Conservation (phyloP, 257 asterid genomes). For the Rhazya stricta region DNA sequence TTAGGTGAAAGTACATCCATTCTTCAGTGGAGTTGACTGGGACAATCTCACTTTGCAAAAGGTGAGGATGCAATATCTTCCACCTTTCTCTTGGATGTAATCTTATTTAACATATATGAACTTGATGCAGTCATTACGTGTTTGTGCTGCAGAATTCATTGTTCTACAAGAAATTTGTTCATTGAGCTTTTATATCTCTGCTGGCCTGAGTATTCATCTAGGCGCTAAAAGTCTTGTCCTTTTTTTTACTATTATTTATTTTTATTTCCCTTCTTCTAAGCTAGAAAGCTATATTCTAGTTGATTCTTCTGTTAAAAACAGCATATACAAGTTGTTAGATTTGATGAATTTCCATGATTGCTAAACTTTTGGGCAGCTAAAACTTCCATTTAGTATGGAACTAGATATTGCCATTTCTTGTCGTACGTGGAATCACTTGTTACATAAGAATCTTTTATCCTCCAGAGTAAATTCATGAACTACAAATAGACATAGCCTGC, state of each 20-base stretch:
- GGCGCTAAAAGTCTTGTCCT: not conserved
- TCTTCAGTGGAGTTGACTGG: slow-evolving; percentile 93
- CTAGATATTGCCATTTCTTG: not conserved
- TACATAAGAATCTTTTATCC: not conserved
- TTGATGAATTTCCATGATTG: not conserved
- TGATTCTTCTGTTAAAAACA: not conserved
- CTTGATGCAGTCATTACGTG: not conserved
- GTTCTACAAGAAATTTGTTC: not conserved
- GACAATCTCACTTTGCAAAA: slow-evolving; percentile 78
- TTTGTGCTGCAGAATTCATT: not conserved
- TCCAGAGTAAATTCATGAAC: not conserved
- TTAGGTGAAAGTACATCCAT: slow-evolving; percentile 84
- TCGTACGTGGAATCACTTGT: not conserved
- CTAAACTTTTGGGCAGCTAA: not conserved
- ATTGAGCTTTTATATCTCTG: not conserved
- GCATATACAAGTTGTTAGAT: not conserved
- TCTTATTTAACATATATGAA: not conserved
- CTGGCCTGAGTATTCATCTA: not conserved
- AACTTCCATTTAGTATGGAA: not conserved
- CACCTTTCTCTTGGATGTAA: not conserved
- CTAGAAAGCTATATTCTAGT: not conserved
- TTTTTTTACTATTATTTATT: no score
- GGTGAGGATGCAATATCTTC: slow-evolving; percentile 34
- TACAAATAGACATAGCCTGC: not conserved
- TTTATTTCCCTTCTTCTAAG: not conserved